These are phyloP conservation scores for Melocanna baccifera DNA, from an alignment of 176 grass and related monocot species.

Conservation along the genomic window DNA sequence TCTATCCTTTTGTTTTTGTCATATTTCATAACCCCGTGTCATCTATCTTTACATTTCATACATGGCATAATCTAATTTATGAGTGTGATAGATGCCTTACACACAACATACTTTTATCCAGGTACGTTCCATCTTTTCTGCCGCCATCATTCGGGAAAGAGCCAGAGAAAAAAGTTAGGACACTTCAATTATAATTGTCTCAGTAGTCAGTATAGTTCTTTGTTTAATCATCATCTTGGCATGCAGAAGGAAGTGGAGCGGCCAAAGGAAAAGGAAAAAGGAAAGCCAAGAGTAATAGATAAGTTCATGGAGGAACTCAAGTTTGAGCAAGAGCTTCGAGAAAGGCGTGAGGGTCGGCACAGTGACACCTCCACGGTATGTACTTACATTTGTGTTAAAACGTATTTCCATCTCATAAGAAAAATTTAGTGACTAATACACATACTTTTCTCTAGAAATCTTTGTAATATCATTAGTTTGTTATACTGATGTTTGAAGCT, in stretches of 20 bases:
- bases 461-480: slow-evolving; percentile 11
- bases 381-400: slow-evolving; percentile 8
- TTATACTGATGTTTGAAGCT: slow-evolving; percentile 22
- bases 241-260: slow-evolving; percentile 78
- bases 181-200: slow-evolving; percentile 1
- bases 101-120: slow-evolving; percentile 49
- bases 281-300: slow-evolving; percentile 82
- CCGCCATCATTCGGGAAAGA: slow-evolving; percentile 84
- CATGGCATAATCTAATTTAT: background rate
- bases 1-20: background rate
- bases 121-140: slow-evolving; percentile 99
- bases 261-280: slow-evolving; percentile 99
- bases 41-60: slow-evolving; percentile 16
- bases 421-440: slow-evolving; percentile 11
- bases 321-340: slow-evolving; percentile 82
- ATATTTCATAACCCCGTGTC: background rate
- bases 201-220: slow-evolving; percentile 12
- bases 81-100: slow-evolving; percentile 39
- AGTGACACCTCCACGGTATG: slow-evolving; percentile 67
- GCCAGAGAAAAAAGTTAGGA: slow-evolving; percentile 78
- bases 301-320: slow-evolving; percentile 97
- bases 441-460: slow-evolving; percentile 13
- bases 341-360: slow-evolving; percentile 82
- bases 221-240: slow-evolving; percentile 21
- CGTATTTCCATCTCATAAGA: slow-evolving; percentile 7